Evolutionary conservation across 23 red algal genomes (phyloP), one percentile per base, ranked within the genome.

Genomic region (Gracilaria domingensis): DNA sequence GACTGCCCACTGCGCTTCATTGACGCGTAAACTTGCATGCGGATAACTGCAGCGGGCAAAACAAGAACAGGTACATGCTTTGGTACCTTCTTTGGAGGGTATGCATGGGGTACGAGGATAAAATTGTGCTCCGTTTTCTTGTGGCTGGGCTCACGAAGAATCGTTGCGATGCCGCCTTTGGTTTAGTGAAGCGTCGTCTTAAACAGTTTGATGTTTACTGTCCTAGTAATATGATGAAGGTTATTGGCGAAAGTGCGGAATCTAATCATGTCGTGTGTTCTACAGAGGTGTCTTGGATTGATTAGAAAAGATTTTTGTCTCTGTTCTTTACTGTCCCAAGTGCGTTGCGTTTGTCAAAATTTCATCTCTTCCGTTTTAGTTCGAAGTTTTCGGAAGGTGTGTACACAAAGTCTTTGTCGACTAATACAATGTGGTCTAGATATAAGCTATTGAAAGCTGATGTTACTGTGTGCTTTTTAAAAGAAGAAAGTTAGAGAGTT

Each of bases 81-180:
- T 90, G 50, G 49, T 90, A 80, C 70, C 33, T 78, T 4, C 35
- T 66, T 23, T 90, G 53, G 86, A 57, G 50, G 44, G 55, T 42
- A 11, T 45, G 42, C 42, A 53, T 82, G 53, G 61, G 47, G 11
- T 71, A 59, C 12, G 74, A 82, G 30, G 39, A 49, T 81, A 14
- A 42, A 3, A 82, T 91, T 82, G 47, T 14, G 30, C 75, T 91
- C 23, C 33, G 39, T 23, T 91, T 81, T 82, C 33, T 91, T 39
- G 77, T 91, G 34, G 55, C 75, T 2, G 87, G 57, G 23, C 87
- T 82, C 61, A 81, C 69, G 8, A 91, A 91, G 57, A 91, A 81
- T 56, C 7, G 49, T 8, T 90, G 45, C 58, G 69, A 90, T 44
- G 86, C 65, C 20, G 44, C 86, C 12, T 90, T 81, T 91, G 73